A percentile compares a stretch with the other conserved stretches of the same genome.
phyloP scores from a whole-genome alignment of 345 rosid genomes.

The Streptanthus diversifolius region DNA sequence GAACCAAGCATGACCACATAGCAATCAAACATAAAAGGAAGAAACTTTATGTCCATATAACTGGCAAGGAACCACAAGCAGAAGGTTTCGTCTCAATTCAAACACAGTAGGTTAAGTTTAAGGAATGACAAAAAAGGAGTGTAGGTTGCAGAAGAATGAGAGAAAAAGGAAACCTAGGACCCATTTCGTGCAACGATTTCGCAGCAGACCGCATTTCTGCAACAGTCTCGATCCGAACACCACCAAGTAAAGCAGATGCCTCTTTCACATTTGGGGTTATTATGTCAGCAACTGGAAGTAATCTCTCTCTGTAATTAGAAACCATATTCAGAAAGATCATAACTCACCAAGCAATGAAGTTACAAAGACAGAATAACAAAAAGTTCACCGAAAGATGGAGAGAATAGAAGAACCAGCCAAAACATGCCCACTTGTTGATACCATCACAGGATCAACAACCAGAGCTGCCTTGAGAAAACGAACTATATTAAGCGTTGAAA shows the following conservation, averaged over 20 bases:
- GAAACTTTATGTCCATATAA: background rate
- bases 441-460: constrained; percentile 98
- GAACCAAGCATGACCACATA: background rate
- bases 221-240: constrained; percentile 52
- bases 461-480: constrained; percentile 62
- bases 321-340: constrained; percentile 9
- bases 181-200: constrained; percentile 63
- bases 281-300: constrained; percentile 78
- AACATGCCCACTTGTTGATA: constrained; percentile 91
- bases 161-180: constrained; percentile 62
- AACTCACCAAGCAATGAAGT: background rate
- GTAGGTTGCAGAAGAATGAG: background rate
- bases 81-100: background rate
- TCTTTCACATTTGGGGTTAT: constrained; percentile 91
- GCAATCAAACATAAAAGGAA: background rate
- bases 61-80: background rate
- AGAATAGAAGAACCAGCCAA: constrained; percentile 76
- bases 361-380: background rate
- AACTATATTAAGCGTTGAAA: constrained; percentile 8
- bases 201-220: constrained; percentile 79
- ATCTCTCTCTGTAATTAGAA: constrained; percentile 58
- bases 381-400: constrained; percentile 50
- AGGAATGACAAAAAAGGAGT: background rate
- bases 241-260: constrained; percentile 83
- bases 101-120: background rate